Conservation (phyloP, 1,284 basidiomycete genomes). For the Boletus semigastroideus region DNA sequence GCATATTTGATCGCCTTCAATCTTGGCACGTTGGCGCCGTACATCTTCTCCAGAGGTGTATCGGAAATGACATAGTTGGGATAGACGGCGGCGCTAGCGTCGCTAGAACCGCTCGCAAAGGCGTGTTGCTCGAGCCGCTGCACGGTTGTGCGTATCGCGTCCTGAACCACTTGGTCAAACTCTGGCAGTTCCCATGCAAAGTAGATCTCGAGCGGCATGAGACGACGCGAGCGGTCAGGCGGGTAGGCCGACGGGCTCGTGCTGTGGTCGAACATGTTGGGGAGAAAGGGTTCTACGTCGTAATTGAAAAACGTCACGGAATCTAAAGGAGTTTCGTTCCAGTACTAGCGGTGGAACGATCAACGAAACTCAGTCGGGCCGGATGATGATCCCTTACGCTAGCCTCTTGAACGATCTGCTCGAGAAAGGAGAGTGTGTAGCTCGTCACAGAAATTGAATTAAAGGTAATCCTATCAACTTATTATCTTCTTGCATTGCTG, state of each 20-base stretch:
- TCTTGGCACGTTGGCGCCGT: conserved; percentile 44
- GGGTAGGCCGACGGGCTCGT: conserved; percentile 46
- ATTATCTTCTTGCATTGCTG: background rate
- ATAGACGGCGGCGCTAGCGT: conserved; percentile 43
- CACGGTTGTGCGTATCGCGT: conserved; percentile 41
- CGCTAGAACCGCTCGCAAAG: conserved; percentile 14
- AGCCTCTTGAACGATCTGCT: conserved; percentile 11
- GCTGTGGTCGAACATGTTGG: conserved; percentile 42
- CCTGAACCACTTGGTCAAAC: conserved; percentile 40
- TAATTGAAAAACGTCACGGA: background rate
- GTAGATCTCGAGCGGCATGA: conserved; percentile 50
- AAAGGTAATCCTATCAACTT: conserved; percentile 10
- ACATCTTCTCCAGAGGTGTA: conserved; percentile 45
- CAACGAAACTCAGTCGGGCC: background rate
- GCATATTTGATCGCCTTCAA: conserved; percentile 39
- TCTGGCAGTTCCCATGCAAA: conserved; percentile 41
- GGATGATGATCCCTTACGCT: conserved; percentile 2
- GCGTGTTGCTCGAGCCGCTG: conserved; percentile 29
- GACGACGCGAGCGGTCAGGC: conserved; percentile 38
- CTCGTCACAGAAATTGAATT: conserved; percentile 13
- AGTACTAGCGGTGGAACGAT: background rate
- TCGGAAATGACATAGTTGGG: conserved; percentile 53
- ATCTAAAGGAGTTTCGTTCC: background rate
- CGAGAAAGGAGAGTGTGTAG: conserved; percentile 10
- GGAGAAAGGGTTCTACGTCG: conserved; percentile 49